Conservation (phyloP, 352 stramenopile genomes). For the Pythium sukuiense region DNA sequence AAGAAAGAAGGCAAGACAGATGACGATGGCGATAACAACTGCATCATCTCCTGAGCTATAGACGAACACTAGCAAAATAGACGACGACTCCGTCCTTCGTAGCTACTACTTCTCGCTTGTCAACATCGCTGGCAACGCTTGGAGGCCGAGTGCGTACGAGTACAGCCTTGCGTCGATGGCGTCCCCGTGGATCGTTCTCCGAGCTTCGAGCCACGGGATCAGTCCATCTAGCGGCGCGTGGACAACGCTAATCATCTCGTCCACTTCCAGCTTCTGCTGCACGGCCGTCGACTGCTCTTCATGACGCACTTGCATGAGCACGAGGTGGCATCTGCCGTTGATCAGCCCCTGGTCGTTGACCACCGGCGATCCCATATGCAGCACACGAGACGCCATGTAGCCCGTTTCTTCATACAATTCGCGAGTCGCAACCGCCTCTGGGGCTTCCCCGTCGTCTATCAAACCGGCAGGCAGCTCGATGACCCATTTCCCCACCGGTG, state of each 20-base stretch:
- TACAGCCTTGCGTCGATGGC: constrained; percentile 61
- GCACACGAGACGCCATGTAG: constrained; percentile 64
- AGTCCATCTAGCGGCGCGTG: constrained; percentile 58
- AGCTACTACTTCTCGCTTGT: not conserved
- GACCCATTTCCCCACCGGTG: constrained; percentile 80
- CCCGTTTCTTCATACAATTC: constrained; percentile 92
- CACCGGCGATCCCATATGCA: constrained; percentile 75
- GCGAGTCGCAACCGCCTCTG: constrained; percentile 67
- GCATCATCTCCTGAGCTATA: constrained; percentile 32
- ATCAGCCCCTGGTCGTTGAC: constrained; percentile 82
- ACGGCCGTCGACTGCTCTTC: constrained; percentile 32
- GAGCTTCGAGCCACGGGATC: constrained; percentile 56
- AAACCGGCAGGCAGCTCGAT: constrained; percentile 91
- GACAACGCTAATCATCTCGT: constrained; percentile 76
- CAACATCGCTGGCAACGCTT: constrained; percentile 30
- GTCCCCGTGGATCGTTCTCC: constrained; percentile 38
- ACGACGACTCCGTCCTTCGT: not conserved
- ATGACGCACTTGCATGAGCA: constrained; percentile 54
- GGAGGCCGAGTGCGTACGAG: constrained; percentile 54
- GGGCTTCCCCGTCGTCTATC: constrained; percentile 84
- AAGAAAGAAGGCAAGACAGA: constrained; percentile 29
- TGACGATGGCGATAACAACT: constrained; percentile 29
- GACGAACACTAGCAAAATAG: not conserved
- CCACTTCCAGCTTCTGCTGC: constrained; percentile 54
- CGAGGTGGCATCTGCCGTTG: constrained; percentile 65